Evolutionary conservation across 192 early-diverging fungal genomes (phyloP).

Genomic region (Oehlia diaphana): DNA sequence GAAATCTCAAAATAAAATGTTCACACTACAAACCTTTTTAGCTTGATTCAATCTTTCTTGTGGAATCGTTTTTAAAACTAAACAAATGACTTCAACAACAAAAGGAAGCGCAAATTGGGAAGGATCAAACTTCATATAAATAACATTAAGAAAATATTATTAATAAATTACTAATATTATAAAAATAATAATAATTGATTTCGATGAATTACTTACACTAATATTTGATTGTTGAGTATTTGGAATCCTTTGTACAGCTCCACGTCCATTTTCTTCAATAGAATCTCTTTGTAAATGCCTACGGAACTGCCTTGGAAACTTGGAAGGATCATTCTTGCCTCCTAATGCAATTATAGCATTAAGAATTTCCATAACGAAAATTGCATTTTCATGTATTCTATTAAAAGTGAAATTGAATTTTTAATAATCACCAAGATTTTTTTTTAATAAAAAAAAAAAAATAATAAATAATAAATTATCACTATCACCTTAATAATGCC

Average conservation of each 20-base stretch:
- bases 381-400: conserved; percentile 2
- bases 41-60: conserved; percentile 23
- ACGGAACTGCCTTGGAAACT: conserved; percentile 30
- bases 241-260: not conserved
- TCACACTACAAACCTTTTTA: conserved; percentile 1
- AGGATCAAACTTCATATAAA: conserved; percentile 4
- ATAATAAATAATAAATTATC: not conserved
- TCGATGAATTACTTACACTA: not conserved
- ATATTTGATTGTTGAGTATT: not conserved
- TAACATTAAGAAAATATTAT: not conserved
- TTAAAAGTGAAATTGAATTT: not conserved
- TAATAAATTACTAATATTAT: not conserved
- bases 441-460: not conserved
- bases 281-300: conserved; percentile 4
- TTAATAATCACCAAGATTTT: not conserved
- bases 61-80: conserved; percentile 11
- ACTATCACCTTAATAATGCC: conserved; percentile 35
- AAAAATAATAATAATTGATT: not conserved
- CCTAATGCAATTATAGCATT: conserved; percentile 17
- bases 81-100: conserved; percentile 20
- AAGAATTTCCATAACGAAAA: conserved; percentile 7
- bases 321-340: conserved; percentile 17
- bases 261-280: not conserved
- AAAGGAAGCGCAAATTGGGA: conserved; percentile 20
- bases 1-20: not conserved